Base-by-base conservation (phyloP, 495 filamentous ascomycete species). In the Aspergillus carlsbadensis region DNA sequence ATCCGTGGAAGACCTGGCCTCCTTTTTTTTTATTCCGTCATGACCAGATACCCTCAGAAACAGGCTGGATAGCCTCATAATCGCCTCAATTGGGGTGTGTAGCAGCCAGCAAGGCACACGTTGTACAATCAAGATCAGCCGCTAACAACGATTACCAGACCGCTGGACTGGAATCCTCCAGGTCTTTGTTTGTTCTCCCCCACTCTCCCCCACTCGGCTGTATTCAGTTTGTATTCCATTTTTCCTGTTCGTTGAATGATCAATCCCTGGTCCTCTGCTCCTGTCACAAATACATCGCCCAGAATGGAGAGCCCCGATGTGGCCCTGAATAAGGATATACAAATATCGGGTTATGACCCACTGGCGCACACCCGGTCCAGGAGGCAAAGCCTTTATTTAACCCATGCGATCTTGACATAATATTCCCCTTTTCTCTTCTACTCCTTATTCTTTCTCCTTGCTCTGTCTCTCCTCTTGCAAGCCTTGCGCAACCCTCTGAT, bases 121-220 rank as follows among this genome's bases (percentile, higher is more conserved):
- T 39, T 14, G 26, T 34, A 13, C 31, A 26, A 29, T 18, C 29
- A 40, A 57, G 56, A 65, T 65, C 63, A 55, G 62, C 63, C 59
- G 63, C 63, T 65, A 65, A 57, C 21, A 51, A n/a, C n/a, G n/a
- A 29, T 29, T 29, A 65, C 63, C 63, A 65, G 59, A 58, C 63
- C 59, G 63, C 63, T 52, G 63, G 63, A 65, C 53, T 65, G 59
- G 45, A 21, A 34, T 34, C 34, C 43, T 47, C 34, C 47, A 24
- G 14, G 14, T 29, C 35, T 49, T 35, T 42, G 54, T 56, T 49
- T 34, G 51, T 44, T 44, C 44, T 31, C 43, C 54, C 54, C 45
- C 54, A 50, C 45, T 44, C 45, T 53, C 56, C 56, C 56, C 56
- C 56, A 57, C 52, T 46, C 42, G 41, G 35, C 54, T 49, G 54